Base-by-base conservation (phyloP, 306 rosid species). In the Cucurbita ficifolia region DNA sequence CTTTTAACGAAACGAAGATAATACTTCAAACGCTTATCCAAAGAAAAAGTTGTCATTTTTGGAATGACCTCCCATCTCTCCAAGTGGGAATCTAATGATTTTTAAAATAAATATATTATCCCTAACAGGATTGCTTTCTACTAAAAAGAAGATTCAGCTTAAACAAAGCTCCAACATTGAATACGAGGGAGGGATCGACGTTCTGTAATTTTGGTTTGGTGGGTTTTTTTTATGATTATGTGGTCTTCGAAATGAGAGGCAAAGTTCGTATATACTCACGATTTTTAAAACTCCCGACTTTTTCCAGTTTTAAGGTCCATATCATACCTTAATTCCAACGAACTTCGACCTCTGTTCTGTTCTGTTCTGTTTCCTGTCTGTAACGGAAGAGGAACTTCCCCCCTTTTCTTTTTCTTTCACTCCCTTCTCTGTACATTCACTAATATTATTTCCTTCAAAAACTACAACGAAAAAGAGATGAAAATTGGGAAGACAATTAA, bases 401-500 rank as follows among this genome's bases (percentile, higher is more conserved):
- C 10, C 17, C 16, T 3, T 46, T 9, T 29, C 33, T 29, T 29
- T 29, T 29, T 29, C 3, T 29, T 29, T 29, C 33, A 29, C 2
- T 62, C 45, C 48, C 36, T 79, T 18, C 80, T 46, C 81, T 92
- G 87, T 88, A 90, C 98, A 92, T 75, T 76, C 72, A 76, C 88
- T 87, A 86, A 76, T 78, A 83, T 88, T 90, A 88, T 90, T 92
- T 45, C 83, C 84, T 79, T 79, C 18, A 65, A 48, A 49, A 51
- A 49, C 70, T n/a, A 19, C 56, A 54, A 51, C 38, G 6, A 50
- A 64, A 61, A 36, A 61, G 11, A 61, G 54, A 40, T 10, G 45
- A 64, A 64, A 42, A 64, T 3, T 40, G 71, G 71, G 42, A 64
- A 64, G 52, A 62, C 39, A 62, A 13, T 29, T 5, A 42, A 49